A percentile compares a stretch with the other conserved stretches of the same genome.
phyloP scores from a whole-genome alignment of 2,329 filamentous ascomycete genomes.

The Clonostachys byssicola region DNA sequence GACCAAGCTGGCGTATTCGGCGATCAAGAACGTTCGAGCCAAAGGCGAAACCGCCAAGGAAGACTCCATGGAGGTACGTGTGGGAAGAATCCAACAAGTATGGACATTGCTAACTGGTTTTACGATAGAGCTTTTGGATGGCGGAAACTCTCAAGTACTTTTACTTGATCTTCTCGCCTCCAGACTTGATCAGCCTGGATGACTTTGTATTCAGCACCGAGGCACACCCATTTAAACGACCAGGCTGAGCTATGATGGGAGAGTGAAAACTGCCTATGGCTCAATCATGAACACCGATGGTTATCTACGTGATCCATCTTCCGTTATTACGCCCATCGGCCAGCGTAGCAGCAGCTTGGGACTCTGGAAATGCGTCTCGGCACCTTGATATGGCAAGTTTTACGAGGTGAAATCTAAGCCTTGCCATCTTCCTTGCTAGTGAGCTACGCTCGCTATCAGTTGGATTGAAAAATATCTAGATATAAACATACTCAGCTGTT shows the following conservation, averaged over 20 bases:
- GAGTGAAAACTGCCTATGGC: neutral
- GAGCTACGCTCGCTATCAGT: too few relatives aligned
- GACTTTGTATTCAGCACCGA: constrained; percentile 61
- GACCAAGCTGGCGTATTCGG: constrained; percentile 59
- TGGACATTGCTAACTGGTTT: too few relatives aligned
- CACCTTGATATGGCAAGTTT: too few relatives aligned
- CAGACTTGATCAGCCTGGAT: constrained; percentile 59
- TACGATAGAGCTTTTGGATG: constrained; percentile 62
- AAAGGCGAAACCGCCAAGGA: constrained; percentile 24
- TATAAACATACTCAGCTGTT: too few relatives aligned
- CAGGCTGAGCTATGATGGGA: constrained; percentile 2
- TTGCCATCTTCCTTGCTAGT: too few relatives aligned
- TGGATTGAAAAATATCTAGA: too few relatives aligned
- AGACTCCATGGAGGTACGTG: constrained; percentile 56
- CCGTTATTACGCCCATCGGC: too few relatives aligned
- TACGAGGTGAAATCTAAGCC: too few relatives aligned
- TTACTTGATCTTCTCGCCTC: constrained; percentile 66
- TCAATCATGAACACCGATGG: neutral
- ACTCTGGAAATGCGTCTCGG: too few relatives aligned
- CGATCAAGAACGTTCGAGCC: constrained; percentile 55
- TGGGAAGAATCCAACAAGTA: constrained; percentile 4
- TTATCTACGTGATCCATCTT: too few relatives aligned
- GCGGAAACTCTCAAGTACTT: constrained; percentile 75
- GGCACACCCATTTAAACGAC: constrained; percentile 37
- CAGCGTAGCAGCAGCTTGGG: too few relatives aligned